phyloP scores from a whole-genome alignment of 192 early-diverging fungal species.

The Backusella parvicylindrica region DNA sequence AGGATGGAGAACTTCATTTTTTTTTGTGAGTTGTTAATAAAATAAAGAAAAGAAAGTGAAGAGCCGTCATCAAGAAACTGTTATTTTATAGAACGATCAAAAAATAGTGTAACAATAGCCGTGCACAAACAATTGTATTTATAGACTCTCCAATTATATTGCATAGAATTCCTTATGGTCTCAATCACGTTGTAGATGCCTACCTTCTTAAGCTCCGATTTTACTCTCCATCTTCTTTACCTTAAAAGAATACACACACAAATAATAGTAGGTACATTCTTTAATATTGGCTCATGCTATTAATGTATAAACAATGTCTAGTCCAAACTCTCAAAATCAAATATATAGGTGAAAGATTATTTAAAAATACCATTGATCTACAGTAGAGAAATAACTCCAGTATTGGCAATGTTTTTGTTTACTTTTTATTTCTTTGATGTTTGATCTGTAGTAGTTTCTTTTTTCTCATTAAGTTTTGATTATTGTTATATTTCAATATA shows the following conservation, averaged over 20 bases:
- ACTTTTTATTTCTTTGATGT: too few relatives aligned
- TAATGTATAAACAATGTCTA: neutral
- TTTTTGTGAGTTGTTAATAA: neutral
- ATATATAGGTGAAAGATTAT: neutral
- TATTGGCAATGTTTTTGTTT: neutral
- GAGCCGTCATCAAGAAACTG: neutral
- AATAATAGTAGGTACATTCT: neutral
- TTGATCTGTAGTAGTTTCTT: neutral
- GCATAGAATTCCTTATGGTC: neutral
- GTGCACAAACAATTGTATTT: constrained; percentile 11
- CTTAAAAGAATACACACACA: neutral
- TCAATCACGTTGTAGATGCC: neutral
- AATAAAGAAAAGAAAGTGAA: neutral
- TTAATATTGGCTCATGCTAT: neutral
- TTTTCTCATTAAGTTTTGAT: neutral
- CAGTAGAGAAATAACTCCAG: neutral
- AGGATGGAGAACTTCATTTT: constrained; percentile 21
- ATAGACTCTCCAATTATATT: constrained; percentile 8
- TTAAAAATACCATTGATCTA: neutral
- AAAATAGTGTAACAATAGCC: constrained; percentile 4
- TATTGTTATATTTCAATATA: neutral
- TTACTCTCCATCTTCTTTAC: neutral
- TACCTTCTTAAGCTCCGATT: neutral
- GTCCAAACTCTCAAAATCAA: neutral
- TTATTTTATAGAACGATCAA: neutral